Evolutionary conservation across 768 basidiomycete genomes (phyloP), one percentile per base, ranked within the genome.

Genomic region (Tulasnella calospora): DNA sequence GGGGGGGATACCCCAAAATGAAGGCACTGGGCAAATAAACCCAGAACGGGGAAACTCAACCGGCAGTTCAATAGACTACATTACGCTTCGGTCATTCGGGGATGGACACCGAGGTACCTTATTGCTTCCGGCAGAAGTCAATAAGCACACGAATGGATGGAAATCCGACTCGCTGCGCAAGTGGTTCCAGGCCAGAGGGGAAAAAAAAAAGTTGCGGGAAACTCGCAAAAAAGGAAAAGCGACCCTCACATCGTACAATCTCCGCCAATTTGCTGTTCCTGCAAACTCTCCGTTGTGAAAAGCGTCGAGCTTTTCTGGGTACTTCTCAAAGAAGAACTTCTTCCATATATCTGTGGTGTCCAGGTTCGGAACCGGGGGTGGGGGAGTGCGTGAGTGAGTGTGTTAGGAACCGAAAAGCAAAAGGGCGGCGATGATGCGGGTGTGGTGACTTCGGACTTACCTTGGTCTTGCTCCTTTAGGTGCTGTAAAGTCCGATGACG

Each of bases 211-310:
- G 35, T 23, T 30, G 35, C 61, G 61, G 61, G 61, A 35, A 67
- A 67, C 4, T 12, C 30, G 27, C n/a, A n/a, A 3, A 35, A 35
- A 67, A 35, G 27, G 61, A 12, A 27, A 35, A 19, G 8, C 27
- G 61, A 17, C 51, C 51, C 51, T 67, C 15, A 67, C 61, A 67
- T 67, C 61, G 61, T 67, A 67, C 74, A 89, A 87, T 72, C 89
- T 88, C 81, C 88, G 89, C 93, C 92, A 94, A 38, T 89, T 90
- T 35, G 87, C 86, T 12, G 33, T 67, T 40, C 89, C 89, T 78
- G 85, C 83, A 41, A 85, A 83, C 40, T 85, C 83, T 84, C 75
- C 85, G 69, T 82, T 82, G 74, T 83, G 81, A 81, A 88, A 89
- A 76, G 86, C 86, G 81, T 89, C 87, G 76, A 86, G 85, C 69